Percentiles rank a stretch among this genome's conserved stretches.
Conservation (phyloP, 2,329 filamentous ascomycete species). For the Dactylellina parvicollis region DNA sequence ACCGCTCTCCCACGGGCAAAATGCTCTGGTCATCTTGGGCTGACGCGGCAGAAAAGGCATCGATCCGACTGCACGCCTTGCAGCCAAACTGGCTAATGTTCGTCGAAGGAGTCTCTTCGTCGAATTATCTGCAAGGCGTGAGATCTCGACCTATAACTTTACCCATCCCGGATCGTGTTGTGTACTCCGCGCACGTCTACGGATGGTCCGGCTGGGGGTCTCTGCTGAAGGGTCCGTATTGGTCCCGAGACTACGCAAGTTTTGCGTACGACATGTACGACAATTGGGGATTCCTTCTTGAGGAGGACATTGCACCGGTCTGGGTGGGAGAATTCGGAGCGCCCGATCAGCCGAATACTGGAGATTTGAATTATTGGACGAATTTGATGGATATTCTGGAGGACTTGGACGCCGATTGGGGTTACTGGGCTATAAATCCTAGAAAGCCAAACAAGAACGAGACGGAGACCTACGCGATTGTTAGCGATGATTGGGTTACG, state of each 20-base stretch:
- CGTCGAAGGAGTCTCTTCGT: conserved; percentile 74
- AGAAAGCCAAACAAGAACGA: conserved; percentile 70
- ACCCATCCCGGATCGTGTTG: conserved; percentile 67
- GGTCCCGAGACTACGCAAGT: conserved; percentile 70
- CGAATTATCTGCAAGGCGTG: conserved; percentile 72
- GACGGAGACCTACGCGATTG: conserved; percentile 70
- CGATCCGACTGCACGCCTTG: conserved; percentile 70
- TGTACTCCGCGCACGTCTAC: conserved; percentile 76
- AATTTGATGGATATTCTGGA: conserved; percentile 71
- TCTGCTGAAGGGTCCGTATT: conserved; percentile 68
- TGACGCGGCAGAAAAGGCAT: conserved; percentile 71
- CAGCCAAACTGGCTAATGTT: conserved; percentile 74
- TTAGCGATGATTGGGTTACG: conserved; percentile 73
- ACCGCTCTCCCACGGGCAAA: conserved; percentile 74
- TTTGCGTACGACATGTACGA: conserved; percentile 71
- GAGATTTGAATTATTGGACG: conserved; percentile 73
- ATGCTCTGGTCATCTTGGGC: conserved; percentile 75
- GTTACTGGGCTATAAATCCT: conserved; percentile 76
- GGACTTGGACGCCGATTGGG: conserved; percentile 71
- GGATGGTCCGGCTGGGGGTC: conserved; percentile 76
- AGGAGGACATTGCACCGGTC: conserved; percentile 69
- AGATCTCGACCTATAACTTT: conserved; percentile 69
- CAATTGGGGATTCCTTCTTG: conserved; percentile 74
- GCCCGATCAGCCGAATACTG: conserved; percentile 66
- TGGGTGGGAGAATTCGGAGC: conserved; percentile 76